phyloP scores from a whole-genome alignment of 768 basidiomycete genomes.

The Russula abietina region DNA sequence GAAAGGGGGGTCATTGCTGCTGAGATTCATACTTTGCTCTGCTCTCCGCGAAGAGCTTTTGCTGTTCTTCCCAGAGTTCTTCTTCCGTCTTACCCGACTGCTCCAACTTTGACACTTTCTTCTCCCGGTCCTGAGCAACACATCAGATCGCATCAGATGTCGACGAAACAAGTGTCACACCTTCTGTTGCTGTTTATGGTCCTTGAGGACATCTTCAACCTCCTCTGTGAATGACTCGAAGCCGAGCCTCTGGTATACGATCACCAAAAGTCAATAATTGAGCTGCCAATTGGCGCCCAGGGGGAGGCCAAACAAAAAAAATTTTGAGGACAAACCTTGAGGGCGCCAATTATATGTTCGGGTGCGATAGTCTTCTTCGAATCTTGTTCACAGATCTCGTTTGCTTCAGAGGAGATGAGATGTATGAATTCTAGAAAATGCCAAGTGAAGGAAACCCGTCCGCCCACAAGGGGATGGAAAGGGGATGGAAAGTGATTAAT shows the following conservation, averaged over 20 bases:
- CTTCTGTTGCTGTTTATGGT: conserved; percentile 95
- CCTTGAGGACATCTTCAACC: conserved; percentile 88
- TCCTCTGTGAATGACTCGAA: conserved; percentile 88
- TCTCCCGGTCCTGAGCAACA: conserved; percentile 67
- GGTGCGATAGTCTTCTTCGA: conserved; percentile 99
- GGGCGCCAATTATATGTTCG: conserved; percentile 88
- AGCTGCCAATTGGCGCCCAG: neutral
- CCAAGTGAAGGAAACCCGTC: neutral
- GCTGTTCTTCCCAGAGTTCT: conserved; percentile 82
- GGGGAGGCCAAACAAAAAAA: neutral
- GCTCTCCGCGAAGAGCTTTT: conserved; percentile 88
- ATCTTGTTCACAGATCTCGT: conserved; percentile 96
- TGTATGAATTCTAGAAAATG: conserved; percentile 84
- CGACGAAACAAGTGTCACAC: conserved; percentile 38
- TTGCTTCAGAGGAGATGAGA: conserved; percentile 93
- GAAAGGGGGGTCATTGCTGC: conserved; percentile 21
- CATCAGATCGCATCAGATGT: conserved; percentile 9
- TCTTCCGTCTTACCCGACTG: conserved; percentile 87
- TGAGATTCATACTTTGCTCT: conserved; percentile 70
- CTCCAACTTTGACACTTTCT: conserved; percentile 86
- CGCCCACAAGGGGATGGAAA: neutral
- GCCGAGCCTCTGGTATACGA: conserved; percentile 63
- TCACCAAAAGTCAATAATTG: neutral
- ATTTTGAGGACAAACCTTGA: conserved; percentile 57
- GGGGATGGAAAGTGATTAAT: neutral